Conservation (phyloP, 2,329 filamentous ascomycete species). For the Seiridium cupressi region DNA sequence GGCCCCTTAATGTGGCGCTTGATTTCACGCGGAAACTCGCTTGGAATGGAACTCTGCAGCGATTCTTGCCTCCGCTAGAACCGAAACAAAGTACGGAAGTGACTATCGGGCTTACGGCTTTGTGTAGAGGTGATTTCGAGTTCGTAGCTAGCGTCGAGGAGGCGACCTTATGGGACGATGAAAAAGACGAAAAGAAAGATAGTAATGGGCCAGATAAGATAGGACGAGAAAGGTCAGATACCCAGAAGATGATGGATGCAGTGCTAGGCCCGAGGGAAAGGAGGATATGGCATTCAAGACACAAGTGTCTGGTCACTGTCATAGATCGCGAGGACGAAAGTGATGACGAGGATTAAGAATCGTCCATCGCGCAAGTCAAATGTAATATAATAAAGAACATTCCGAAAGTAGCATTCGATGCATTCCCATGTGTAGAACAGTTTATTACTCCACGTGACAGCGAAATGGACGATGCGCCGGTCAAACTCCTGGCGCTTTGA, state of each 20-base stretch:
- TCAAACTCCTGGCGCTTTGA: no score
- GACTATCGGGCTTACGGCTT: slow-evolving; percentile 67
- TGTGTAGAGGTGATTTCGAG: slow-evolving; percentile 82
- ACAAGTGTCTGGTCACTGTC: slow-evolving; percentile 54
- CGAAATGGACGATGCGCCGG: no score
- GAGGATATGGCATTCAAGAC: slow-evolving; percentile 63
- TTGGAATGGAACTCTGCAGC: slow-evolving; percentile 83
- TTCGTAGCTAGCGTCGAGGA: slow-evolving; percentile 81
- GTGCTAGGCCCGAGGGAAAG: slow-evolving; percentile 59
- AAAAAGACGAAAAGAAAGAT: slow-evolving; percentile 23
- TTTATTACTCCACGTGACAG: no score
- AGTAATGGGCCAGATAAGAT: slow-evolving; percentile 17
- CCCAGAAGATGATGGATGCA: slow-evolving; percentile 56
- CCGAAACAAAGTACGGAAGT: slow-evolving; percentile 60
- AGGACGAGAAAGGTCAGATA: slow-evolving; percentile 42
- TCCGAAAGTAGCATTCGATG: background rate
- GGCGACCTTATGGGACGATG: slow-evolving; percentile 50
- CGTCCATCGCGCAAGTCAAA: background rate
- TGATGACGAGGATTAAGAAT: background rate
- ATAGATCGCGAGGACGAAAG: slow-evolving; percentile 34
- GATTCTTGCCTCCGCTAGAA: slow-evolving; percentile 61
- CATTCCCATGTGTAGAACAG: no score
- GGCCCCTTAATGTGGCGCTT: slow-evolving; percentile 69
- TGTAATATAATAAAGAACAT: background rate
- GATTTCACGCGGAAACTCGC: slow-evolving; percentile 80